Conservation (phyloP, 2,329 filamentous ascomycete species). For the Meredithiella fracta region DNA sequence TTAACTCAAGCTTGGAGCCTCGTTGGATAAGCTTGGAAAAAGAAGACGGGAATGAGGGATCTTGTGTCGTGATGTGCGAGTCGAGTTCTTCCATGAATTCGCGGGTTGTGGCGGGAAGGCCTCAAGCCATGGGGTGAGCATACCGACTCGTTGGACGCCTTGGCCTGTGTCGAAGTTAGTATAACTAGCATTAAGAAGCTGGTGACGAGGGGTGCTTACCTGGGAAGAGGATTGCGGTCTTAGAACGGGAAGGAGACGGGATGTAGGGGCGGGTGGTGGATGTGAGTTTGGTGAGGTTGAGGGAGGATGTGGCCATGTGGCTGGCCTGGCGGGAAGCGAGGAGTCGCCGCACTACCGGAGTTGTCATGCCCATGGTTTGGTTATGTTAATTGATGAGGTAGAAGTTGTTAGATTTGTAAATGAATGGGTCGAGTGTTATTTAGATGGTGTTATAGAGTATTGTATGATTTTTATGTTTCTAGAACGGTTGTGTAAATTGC, state of each 20-base stretch:
- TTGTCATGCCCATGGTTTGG: slow-evolving; percentile 6
- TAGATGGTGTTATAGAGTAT: background rate
- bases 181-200: background rate
- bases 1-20: slow-evolving; percentile 62
- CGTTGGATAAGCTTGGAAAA: slow-evolving; percentile 64
- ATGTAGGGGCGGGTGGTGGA: slow-evolving; percentile 7
- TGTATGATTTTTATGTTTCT: background rate
- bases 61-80: slow-evolving; percentile 21
- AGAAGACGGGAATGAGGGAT: slow-evolving; percentile 44
- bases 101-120: slow-evolving; percentile 60
- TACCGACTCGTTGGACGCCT: slow-evolving; percentile 77
- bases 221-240: slow-evolving; percentile 45
- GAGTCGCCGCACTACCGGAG: slow-evolving; percentile 13
- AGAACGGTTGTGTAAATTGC: too few species aligned
- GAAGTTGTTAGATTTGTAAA: background rate
- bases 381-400: too few species aligned
- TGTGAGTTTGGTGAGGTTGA: slow-evolving; percentile 10
- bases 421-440: background rate
- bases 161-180: slow-evolving; percentile 43
- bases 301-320: slow-evolving; percentile 1
- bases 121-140: slow-evolving; percentile 72
- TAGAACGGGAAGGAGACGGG: slow-evolving; percentile 17
- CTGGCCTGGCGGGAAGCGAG: slow-evolving; percentile 9
- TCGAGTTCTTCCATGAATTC: slow-evolving; percentile 80
- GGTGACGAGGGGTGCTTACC: slow-evolving; percentile 22